A percentile compares a stretch with the other conserved stretches of the same genome.
Conservation (phyloP, 345 rosid genomes). For the Bretschneidera sinensis region DNA sequence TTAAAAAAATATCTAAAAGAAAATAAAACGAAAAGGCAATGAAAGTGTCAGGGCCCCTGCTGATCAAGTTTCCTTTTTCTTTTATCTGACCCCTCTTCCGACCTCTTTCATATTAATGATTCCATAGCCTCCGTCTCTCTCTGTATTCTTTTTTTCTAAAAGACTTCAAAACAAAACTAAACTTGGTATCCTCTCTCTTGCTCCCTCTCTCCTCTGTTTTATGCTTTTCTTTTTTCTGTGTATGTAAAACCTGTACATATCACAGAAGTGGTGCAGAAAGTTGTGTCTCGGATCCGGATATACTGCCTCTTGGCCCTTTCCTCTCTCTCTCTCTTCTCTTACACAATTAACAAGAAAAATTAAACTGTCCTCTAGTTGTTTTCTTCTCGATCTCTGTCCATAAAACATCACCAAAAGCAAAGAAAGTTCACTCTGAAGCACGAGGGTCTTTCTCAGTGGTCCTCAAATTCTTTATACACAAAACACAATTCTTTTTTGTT, state of each 20-base stretch:
- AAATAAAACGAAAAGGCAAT: constrained; percentile 17
- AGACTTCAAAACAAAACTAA: too few relatives aligned
- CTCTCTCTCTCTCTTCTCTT: background rate
- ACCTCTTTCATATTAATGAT: constrained; percentile 34
- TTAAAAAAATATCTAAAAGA: constrained; percentile 4
- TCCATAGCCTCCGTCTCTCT: constrained; percentile 18
- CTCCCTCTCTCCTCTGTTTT: too few relatives aligned
- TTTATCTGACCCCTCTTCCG: constrained; percentile 23
- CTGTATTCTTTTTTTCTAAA: background rate
- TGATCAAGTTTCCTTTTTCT: constrained; percentile 22
- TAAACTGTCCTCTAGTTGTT: constrained; percentile 12
- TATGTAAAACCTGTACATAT: constrained; percentile 21
- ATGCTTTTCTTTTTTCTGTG: constrained; percentile 19
- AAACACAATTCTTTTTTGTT: constrained; percentile 6
- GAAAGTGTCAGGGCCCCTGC: constrained; percentile 16
- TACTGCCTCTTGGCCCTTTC: too few relatives aligned
- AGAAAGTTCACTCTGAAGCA: constrained; percentile 10
- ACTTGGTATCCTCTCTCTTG: too few relatives aligned
- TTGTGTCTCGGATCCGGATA: constrained; percentile 54
- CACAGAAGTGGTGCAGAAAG: constrained; percentile 40
- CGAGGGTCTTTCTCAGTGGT: constrained; percentile 21
- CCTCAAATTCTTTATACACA: constrained; percentile 16
- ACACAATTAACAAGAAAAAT: constrained; percentile 26
- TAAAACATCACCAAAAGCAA: background rate
- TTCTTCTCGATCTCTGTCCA: constrained; percentile 13